phyloP scores from a whole-genome alignment of 306 rosid genomes.

The Prunus campanulata region DNA sequence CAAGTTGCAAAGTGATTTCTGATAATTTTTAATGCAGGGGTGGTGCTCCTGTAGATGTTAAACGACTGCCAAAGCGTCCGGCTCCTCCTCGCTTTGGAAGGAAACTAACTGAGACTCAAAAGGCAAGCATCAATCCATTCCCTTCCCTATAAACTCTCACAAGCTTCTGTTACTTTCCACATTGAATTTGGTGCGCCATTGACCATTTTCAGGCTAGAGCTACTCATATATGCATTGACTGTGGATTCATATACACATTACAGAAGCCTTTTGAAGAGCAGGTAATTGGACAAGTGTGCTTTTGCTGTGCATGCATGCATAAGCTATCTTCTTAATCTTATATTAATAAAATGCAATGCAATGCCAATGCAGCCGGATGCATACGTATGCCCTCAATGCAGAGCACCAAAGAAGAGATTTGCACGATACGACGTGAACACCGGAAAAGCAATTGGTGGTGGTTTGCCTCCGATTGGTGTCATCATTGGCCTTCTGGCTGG shows the following conservation, averaged over 20 bases:
- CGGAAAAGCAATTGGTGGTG: slow-evolving; percentile 79
- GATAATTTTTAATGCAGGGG: slow-evolving; percentile 46
- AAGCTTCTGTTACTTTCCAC: not conserved
- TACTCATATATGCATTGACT: slow-evolving; percentile 92
- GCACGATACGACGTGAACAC: slow-evolving; percentile 78
- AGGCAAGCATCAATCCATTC: slow-evolving; percentile 45
- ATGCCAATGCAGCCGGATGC: slow-evolving; percentile 55
- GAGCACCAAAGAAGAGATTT: slow-evolving; percentile 92
- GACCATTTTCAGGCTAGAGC: slow-evolving; percentile 83
- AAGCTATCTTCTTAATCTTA: not conserved
- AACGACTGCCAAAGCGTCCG: slow-evolving; percentile 78
- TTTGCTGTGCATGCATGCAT: not conserved
- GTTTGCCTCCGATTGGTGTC: slow-evolving; percentile 90
- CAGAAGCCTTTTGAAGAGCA: slow-evolving; percentile 87
- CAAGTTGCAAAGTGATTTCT: not conserved
- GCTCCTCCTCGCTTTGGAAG: slow-evolving; percentile 94
- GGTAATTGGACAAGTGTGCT: slow-evolving; percentile 30
- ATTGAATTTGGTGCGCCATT: not conserved
- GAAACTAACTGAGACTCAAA: slow-evolving; percentile 77
- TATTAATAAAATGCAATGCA: not conserved
- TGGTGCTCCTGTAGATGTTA: slow-evolving; percentile 82
- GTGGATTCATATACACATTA: slow-evolving; percentile 82
- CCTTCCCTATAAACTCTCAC: not conserved
- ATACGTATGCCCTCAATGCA: slow-evolving; percentile 84
- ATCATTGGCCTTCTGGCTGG: slow-evolving; percentile 83